Percentiles rank a stretch among this genome's conserved stretches.
Conservation (phyloP, 805 yeast genomes). For the Danielia reshetovae region DNA sequence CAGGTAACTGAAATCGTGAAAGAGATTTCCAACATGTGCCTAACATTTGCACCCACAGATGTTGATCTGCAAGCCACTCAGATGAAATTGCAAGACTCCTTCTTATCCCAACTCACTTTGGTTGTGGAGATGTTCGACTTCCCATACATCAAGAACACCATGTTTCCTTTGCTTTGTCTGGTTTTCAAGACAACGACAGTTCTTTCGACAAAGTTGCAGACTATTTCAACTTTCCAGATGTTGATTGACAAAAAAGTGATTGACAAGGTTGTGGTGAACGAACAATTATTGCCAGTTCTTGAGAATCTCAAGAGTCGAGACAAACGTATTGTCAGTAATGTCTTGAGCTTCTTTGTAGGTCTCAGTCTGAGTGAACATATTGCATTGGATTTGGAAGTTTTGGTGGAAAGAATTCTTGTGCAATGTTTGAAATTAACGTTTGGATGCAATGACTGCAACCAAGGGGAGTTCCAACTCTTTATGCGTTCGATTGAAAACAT, state of each 20-base stretch:
- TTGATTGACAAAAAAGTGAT: conserved; percentile 58
- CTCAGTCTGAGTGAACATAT: conserved; percentile 43
- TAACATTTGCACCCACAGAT: conserved; percentile 20
- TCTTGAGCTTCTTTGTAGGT: conserved; percentile 46
- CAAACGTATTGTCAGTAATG: conserved; percentile 52
- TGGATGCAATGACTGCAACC: conserved; percentile 37
- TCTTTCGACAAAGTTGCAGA: conserved; percentile 67
- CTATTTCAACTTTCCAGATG: conserved; percentile 56
- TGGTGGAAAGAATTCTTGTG: conserved; percentile 12
- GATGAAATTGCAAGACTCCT: conserved; percentile 46
- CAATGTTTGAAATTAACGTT: conserved; percentile 26
- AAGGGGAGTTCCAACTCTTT: conserved; percentile 28
- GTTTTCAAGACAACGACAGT: conserved; percentile 84
- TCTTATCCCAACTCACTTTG: conserved; percentile 41
- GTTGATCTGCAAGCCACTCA: conserved; percentile 28
- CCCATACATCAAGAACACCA: conserved; percentile 64
- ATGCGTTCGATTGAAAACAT: conserved; percentile 13
- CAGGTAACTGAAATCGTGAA: conserved; percentile 49
- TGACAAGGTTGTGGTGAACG: conserved; percentile 68
- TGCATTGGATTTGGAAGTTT: conserved; percentile 11
- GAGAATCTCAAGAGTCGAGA: conserved; percentile 75
- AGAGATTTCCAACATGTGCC: conserved; percentile 37
- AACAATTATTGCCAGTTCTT: conserved; percentile 77
- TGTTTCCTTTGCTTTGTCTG: conserved; percentile 69
- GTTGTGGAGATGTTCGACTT: conserved; percentile 54